Base-by-base conservation (phyloP, 306 rosid genomes). In the Cucurbita maxima region DNA sequence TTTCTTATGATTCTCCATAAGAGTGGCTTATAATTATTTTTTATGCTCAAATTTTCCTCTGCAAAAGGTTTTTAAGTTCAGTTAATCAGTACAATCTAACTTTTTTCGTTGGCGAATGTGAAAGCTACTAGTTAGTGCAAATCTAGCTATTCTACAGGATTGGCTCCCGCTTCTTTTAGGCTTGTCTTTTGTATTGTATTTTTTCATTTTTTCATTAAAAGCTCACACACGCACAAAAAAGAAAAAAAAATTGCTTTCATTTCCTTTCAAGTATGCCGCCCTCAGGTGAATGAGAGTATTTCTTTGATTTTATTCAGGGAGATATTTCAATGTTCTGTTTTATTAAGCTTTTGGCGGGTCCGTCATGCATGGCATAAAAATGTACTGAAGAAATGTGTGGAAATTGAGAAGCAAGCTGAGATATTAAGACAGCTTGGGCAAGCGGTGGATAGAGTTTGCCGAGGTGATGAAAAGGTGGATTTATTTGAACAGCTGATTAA, bases 291-390 rank as follows among this genome's bases (percentile, higher is more conserved):
- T 16, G 64, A 74, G 16, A 76, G 15, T 58, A 10, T n/a, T 74
- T 48, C 58, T 83, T 69, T 73, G 76, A 71, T 44, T 71, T 77
- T 75, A 55, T 71, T 77, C 89, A 90, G 98, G 94, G 98, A 93
- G 73, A 92, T 93, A 59, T 90, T 90, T 78, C 94, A 86, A 78
- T 93, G 96, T 79, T 86, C 94, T 0, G 87, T 87, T 43, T 69
- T 93, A 83, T 71, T 93, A 76, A 82, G 90, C 83, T 84, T 90
- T 73, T 90, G 98, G 97, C 84, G 94, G 47, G 85, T 90, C 66
- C 88, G 93, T 36, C 94, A 93, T 82, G 80, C 82, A 53, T 88
- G 96, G 97, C 92, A 93, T 82, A 93, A 90, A 74, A 90, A 84
- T 83, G 55, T 93, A 67, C 60, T 86, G 77, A 87, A 84, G 78